Evolutionary conservation across 164 flowering plant species (phyloP).

Genomic region (Euptelea pleiosperma): DNA sequence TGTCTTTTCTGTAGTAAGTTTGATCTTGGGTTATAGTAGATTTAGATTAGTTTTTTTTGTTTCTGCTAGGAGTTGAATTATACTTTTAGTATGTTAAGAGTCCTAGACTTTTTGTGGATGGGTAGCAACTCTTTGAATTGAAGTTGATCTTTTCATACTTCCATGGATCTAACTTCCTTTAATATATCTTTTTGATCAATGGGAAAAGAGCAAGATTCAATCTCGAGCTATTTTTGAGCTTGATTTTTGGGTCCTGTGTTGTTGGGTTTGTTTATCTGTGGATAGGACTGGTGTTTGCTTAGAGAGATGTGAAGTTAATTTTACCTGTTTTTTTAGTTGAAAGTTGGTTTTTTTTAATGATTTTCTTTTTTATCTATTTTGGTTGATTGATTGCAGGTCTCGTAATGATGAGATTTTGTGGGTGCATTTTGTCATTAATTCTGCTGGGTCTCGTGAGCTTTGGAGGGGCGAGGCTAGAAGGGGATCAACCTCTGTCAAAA

Average conservation of each 20-base stretch:
- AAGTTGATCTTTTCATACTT: no score
- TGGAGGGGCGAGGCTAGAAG: constrained; percentile 32
- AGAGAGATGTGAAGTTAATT: background rate
- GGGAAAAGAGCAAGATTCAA: background rate
- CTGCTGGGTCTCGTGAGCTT: constrained; percentile 26
- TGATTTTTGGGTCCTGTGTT: background rate
- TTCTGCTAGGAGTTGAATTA: no score
- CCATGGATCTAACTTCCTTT: no score
- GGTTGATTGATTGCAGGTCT: constrained; percentile 14
- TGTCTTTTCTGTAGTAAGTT: no score
- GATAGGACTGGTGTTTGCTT: background rate
- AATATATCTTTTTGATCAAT: no score
- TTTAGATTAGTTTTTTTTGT: no score
- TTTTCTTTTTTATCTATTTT: background rate
- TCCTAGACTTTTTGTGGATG: no score
- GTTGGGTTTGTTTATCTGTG: background rate
- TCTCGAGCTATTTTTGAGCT: background rate
- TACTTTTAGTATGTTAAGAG: no score
- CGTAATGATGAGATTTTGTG: constrained; percentile 21
- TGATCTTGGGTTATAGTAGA: no score
- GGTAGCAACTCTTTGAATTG: no score
- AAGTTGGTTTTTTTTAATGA: background rate
- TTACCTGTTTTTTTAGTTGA: background rate
- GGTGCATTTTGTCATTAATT: constrained; percentile 19
- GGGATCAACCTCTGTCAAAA: constrained; percentile 57